A percentile compares a stretch with the other conserved stretches of the same genome.
These are phyloP conservation scores for Argentina anserina DNA, from an alignment of 306 rosid genomes.

Conservation along the genomic window DNA sequence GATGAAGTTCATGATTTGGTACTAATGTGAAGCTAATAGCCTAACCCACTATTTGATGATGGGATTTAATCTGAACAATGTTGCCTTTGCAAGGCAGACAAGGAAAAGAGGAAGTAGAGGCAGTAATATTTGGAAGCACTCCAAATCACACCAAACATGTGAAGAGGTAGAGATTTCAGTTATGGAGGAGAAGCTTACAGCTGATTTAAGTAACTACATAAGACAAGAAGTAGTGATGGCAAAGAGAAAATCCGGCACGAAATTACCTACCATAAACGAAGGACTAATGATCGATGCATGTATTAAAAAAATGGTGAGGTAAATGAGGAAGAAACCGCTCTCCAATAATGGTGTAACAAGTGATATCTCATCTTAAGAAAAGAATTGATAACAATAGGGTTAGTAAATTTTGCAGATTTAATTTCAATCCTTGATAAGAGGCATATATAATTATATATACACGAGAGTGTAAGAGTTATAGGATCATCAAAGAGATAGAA, in stretches of 20 bases:
- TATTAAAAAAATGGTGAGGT: too few species aligned
- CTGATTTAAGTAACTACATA: not conserved
- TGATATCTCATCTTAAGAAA: not conserved
- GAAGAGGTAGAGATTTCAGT: not conserved
- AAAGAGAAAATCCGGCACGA: not conserved
- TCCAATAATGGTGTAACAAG: not conserved
- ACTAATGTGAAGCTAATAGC: not conserved
- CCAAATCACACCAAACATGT: conserved; percentile 2
- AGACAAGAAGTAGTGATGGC: not conserved
- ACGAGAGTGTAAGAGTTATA: not conserved
- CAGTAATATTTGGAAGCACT: not conserved
- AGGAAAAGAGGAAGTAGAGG: not conserved
- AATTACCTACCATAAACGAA: not conserved
- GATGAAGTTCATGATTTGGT: not conserved
- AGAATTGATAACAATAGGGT: not conserved
- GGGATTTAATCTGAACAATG: not conserved
- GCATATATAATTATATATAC: too few species aligned
- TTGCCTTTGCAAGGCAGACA: conserved; percentile 4
- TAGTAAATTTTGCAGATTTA: too few species aligned
- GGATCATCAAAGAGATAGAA: not conserved
- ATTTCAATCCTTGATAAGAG: too few species aligned
- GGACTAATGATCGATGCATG: not conserved
- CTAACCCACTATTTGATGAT: not conserved
- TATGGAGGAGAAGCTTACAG: not conserved
- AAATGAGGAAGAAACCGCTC: too few species aligned